Percentiles rank a stretch among this genome's conserved stretches.
These are phyloP conservation scores for Hypoxylon fuscum DNA, from an alignment of 495 filamentous ascomycete genomes.

Conservation along the genomic window DNA sequence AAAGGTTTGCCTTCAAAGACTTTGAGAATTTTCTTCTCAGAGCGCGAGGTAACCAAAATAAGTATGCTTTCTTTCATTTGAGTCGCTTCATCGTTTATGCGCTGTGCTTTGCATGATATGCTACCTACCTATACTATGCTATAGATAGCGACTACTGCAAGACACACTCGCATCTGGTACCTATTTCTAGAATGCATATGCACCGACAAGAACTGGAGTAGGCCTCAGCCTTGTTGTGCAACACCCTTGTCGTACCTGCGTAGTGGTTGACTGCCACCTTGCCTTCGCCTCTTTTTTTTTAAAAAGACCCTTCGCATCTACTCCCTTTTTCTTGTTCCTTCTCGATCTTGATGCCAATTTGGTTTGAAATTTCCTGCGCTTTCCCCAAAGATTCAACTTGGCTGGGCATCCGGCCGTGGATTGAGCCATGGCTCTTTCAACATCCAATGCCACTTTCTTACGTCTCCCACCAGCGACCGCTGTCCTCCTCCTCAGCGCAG, in stretches of 20 bases:
- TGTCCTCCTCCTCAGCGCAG: slow-evolving; percentile 49
- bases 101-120: too few species aligned
- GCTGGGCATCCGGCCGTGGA: slow-evolving; percentile 27
- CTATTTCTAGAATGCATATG: slow-evolving; percentile 32
- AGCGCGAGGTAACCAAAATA: slow-evolving; percentile 12
- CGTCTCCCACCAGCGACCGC: slow-evolving; percentile 53
- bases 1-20: slow-evolving; percentile 14
- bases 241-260: slow-evolving; percentile 36
- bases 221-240: slow-evolving; percentile 40
- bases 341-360: slow-evolving; percentile 38
- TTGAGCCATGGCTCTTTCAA: slow-evolving; percentile 42
- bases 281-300: slow-evolving; percentile 35
- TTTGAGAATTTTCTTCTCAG: slow-evolving; percentile 1
- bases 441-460: slow-evolving; percentile 47
- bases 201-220: slow-evolving; percentile 29
- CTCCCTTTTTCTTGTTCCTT: slow-evolving; percentile 31
- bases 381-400: slow-evolving; percentile 12
- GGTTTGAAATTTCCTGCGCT: slow-evolving; percentile 16
- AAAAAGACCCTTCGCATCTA: slow-evolving; percentile 24
- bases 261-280: slow-evolving; percentile 37
- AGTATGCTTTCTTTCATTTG: neutral
- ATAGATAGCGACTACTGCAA: slow-evolving; percentile 34
- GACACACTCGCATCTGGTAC: slow-evolving; percentile 28
- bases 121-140: slow-evolving; percentile 10
- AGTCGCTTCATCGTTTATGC: neutral